phyloP scores from a whole-genome alignment of 441 rosid genomes.

The Bocquillonia castaneifolia region DNA sequence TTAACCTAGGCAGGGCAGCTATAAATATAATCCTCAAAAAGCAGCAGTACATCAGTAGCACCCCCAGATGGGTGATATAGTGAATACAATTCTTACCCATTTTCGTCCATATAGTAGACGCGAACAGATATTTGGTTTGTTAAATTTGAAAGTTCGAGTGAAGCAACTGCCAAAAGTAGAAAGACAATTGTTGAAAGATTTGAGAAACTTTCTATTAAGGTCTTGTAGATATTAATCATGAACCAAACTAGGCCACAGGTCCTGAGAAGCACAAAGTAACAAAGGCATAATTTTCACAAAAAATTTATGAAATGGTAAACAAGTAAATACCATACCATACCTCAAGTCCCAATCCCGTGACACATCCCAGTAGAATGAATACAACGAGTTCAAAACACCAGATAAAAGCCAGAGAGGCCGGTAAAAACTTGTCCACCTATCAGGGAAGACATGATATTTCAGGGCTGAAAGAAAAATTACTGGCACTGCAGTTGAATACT shows the following conservation, averaged over 20 bases:
- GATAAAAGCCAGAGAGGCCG: constrained; percentile 92
- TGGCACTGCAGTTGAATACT: constrained; percentile 86
- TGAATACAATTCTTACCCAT: constrained; percentile 65
- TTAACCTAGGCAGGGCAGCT: background rate
- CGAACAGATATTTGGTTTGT: constrained; percentile 48
- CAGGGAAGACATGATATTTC: constrained; percentile 70
- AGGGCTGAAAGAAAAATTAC: constrained; percentile 97
- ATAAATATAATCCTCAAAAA: background rate
- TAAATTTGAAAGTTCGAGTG: constrained; percentile 82
- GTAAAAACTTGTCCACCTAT: constrained; percentile 70
- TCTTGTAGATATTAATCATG: background rate
- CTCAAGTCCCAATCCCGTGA: constrained; percentile 95
- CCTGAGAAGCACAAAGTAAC: background rate
- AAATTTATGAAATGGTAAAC: constrained; percentile 11
- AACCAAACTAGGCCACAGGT: background rate
- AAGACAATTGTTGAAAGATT: background rate
- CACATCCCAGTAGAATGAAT: constrained; percentile 94
- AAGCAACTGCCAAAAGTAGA: constrained; percentile 49
- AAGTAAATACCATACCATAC: constrained; percentile 30
- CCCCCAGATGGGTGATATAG: background rate
- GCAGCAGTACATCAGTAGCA: background rate
- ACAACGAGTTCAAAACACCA: constrained; percentile 66
- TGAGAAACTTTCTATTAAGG: background rate
- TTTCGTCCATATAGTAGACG: constrained; percentile 54
- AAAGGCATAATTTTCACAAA: background rate